A percentile compares a stretch with the other conserved stretches of the same genome.
These are phyloP conservation scores for Trametes versicolor DNA, from an alignment of 1,284 basidiomycete genomes.

Conservation along the genomic window DNA sequence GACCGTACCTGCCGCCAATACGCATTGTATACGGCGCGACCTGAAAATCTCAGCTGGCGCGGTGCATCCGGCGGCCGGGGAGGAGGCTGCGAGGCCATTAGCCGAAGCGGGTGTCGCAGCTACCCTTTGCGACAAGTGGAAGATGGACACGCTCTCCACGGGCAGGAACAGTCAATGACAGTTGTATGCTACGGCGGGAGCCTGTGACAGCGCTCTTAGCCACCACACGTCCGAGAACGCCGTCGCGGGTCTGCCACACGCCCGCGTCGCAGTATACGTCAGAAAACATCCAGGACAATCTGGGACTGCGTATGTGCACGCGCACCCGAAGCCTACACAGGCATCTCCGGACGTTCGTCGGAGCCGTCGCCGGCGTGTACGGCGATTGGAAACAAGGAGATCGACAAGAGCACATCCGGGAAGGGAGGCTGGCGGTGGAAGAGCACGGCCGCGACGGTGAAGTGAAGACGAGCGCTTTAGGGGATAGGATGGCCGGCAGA, in stretches of 20 bases:
- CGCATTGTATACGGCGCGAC: background rate
- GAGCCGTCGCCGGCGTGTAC: conserved; percentile 2
- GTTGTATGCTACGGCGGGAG: background rate
- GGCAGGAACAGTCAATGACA: background rate
- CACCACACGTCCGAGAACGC: conserved; percentile 18
- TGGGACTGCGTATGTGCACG: background rate
- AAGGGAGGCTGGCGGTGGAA: conserved; percentile 3
- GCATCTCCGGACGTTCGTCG: background rate
- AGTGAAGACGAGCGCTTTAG: conserved; percentile 14
- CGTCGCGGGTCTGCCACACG: conserved; percentile 17
- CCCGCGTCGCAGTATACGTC: conserved; percentile 11
- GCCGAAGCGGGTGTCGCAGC: background rate
- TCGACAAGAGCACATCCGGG: conserved; percentile 24
- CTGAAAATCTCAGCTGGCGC: background rate
- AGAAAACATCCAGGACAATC: background rate
- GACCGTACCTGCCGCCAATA: background rate
- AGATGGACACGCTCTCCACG: background rate
- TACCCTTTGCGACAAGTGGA: background rate
- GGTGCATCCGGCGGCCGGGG: too few species aligned
- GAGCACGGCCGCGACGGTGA: conserved; percentile 20
- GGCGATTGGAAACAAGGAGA: conserved; percentile 14
- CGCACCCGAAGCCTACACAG: background rate
- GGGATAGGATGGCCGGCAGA: conserved; percentile 25
- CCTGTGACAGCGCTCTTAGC: conserved; percentile 2
- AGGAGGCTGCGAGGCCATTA: too few species aligned